Base-by-base conservation (phyloP, 108 stramenopile genomes). In the Stephanodiscus minutulus region DNA sequence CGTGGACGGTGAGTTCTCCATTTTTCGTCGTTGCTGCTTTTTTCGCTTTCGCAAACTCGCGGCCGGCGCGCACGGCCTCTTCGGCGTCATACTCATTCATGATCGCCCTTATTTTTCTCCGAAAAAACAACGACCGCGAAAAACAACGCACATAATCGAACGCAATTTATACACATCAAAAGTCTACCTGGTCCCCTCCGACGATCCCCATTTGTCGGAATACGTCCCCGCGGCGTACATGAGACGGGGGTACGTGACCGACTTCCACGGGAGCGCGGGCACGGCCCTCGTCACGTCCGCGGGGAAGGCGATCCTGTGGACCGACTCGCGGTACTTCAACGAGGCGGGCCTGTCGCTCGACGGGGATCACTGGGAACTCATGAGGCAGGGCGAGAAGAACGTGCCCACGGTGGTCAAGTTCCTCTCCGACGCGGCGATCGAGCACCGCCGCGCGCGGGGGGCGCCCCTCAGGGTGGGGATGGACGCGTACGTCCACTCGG, bases 171-270 rank as follows among this genome's bases (percentile, higher is more conserved):
- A 31, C 3, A 35, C 7, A 55, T 8, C 35, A 20, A 1, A 41
- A 78, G 83, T 84, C 13, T 96, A 88, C 72, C 54, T 97, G 0
- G 73, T 95, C 61, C 95, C 95, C 12, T 81, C 82, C 10, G 91
- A 93, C 66, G 96, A 97, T 88, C 92, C 94, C 9, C 96, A 97
- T 81, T 70, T 93, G 36, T 91, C 89, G n/a, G 99, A 99, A 87
- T 99, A 99, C 72, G 91, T 92, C 29, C 95, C 97, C 15, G 89
- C 89, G 24, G 87, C 86, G 33, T 96, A 96, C 81, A 90, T 80
- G 83, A 79, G 97, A 41, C 74, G 98, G n/a, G 87, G 72, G 46
- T 98, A 87, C 76, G 22, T 98, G 53, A 85, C 91, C 7, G 91
- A 89, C 39, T 99, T 99, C 81, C 87, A 88, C 27, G 99, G 99